These are phyloP conservation scores for Venturia aucupariae DNA, from an alignment of 2,329 filamentous ascomycete species.

Conservation along the genomic window DNA sequence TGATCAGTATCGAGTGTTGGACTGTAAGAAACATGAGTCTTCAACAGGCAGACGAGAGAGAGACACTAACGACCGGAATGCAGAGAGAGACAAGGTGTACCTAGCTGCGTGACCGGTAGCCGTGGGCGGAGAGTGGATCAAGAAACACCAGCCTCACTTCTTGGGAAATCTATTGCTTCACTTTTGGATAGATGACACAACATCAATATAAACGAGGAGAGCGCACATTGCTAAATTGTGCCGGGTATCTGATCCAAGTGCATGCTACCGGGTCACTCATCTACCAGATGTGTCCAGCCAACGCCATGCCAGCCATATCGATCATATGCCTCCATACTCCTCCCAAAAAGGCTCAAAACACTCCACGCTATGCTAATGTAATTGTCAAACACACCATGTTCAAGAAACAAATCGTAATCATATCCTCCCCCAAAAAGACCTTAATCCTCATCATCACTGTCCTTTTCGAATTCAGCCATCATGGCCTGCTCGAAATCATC, in stretches of 20 bases:
- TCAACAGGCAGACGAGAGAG: not conserved
- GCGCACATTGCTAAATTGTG: not conserved
- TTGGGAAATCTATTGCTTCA: not conserved
- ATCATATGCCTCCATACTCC: not conserved
- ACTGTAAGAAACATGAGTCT: not conserved
- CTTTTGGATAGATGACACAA: not conserved
- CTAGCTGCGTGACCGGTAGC: not conserved
- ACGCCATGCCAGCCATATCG: not conserved
- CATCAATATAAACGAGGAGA: not conserved
- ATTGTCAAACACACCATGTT: not conserved
- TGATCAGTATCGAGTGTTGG: not conserved
- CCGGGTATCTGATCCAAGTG: slow-evolving; percentile 6
- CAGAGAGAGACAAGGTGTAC: not conserved
- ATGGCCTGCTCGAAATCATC: slow-evolving; percentile 31
- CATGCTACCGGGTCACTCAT: not conserved
- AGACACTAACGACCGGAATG: not conserved
- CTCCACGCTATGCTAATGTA: slow-evolving; percentile 3
- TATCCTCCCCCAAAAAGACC: not conserved
- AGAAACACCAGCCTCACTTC: not conserved
- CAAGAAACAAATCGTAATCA: slow-evolving; percentile 3
- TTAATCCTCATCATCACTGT: not conserved
- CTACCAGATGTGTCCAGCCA: slow-evolving; percentile 2
- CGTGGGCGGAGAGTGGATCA: not conserved
- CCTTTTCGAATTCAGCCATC: slow-evolving; percentile 30
- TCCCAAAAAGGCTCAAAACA: not conserved